Evolutionary conservation across 495 filamentous ascomycete species (phyloP).

Genomic region (Aspergillus conjunctus): DNA sequence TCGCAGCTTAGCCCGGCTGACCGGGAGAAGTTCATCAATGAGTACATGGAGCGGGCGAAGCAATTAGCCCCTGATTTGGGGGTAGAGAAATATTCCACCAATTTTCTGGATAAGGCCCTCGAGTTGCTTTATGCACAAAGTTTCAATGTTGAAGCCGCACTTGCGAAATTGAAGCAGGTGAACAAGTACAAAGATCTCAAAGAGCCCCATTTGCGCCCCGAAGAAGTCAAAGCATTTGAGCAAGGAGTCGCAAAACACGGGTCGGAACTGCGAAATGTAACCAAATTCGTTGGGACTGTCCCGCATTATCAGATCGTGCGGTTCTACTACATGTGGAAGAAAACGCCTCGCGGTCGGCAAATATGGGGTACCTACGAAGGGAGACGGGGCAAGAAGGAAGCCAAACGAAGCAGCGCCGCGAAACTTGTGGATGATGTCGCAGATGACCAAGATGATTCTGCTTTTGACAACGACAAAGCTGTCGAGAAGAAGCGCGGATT

Average conservation of each 20-base stretch:
- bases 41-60: slow-evolving; percentile 73
- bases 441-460: slow-evolving; percentile 91
- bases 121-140: slow-evolving; percentile 69
- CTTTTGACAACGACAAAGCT: slow-evolving; percentile 92
- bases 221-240: slow-evolving; percentile 86
- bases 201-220: slow-evolving; percentile 76
- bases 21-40: slow-evolving; percentile 61
- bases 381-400: slow-evolving; percentile 85
- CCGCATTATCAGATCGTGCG: slow-evolving; percentile 78
- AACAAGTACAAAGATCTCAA: slow-evolving; percentile 76
- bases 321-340: slow-evolving; percentile 99
- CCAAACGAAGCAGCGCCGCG: slow-evolving; percentile 59
- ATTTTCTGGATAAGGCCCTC: slow-evolving; percentile 85
- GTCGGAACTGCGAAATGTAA: slow-evolving; percentile 83
- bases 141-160: slow-evolving; percentile 71
- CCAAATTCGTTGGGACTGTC: slow-evolving; percentile 75
- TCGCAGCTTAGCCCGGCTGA: slow-evolving; percentile 42
- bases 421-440: slow-evolving; percentile 91
- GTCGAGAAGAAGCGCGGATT: slow-evolving; percentile 75
- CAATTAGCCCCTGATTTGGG: slow-evolving; percentile 61
- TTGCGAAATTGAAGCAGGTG: slow-evolving; percentile 66
- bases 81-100: slow-evolving; percentile 71
- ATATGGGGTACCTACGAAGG: slow-evolving; percentile 89
- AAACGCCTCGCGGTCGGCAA: slow-evolving; percentile 78
- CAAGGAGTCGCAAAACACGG: slow-evolving; percentile 90